Base-by-base conservation (phyloP, 73 alveolate species). In the Stentor roeselii region DNA sequence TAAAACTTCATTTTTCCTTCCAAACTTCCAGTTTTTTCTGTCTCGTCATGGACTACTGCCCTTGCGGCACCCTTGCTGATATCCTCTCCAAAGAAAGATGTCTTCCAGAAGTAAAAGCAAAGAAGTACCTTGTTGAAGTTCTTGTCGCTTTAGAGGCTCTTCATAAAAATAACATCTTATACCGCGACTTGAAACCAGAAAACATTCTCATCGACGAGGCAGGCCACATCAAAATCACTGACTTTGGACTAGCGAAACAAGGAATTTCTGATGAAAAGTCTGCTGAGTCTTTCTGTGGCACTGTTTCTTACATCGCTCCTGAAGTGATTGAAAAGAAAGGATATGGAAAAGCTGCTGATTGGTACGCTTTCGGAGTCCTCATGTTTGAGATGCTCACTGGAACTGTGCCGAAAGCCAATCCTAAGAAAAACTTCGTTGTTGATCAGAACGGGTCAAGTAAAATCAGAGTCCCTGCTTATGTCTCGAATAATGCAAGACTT, bases 11-110 rank as follows among this genome's bases (percentile, higher is more conserved):
- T 83, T 95, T 87, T 85, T 96, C 99, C 3, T 97, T 97, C 91
- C 92, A 97, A 88, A 95, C 98, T 34, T 85, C 90, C 78, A 95
- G 93, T 82, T 94, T 95, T 85, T 88, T 97, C 36, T 97, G 91
- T 82, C 91, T 97, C 76, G 89, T 97, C 59, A 78, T 97, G 59
- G 98, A 95, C 41, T 97, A 95, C 90, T 94, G 98, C 86, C 97
- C 98, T 6, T 98, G 98, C 0, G 99, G 99, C 6, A 99, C 95
- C 77, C 87, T 97, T 42, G 94, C 97, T 2, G 94, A 95, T 78
- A 91, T 92, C 67, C 88, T 97, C 27, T 91, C 92, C 60, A 87
- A 86, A 37, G 96, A 94, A 78, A 90, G 94, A 50, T 84, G 93
- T 59, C 85, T 92, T 61, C 87, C 91, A 59, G 97, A 92, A 90